Evolutionary conservation across 352 stramenopile genomes (phyloP), one percentile per base, ranked within the genome.

Genomic region (Pythium brachiatum): DNA sequence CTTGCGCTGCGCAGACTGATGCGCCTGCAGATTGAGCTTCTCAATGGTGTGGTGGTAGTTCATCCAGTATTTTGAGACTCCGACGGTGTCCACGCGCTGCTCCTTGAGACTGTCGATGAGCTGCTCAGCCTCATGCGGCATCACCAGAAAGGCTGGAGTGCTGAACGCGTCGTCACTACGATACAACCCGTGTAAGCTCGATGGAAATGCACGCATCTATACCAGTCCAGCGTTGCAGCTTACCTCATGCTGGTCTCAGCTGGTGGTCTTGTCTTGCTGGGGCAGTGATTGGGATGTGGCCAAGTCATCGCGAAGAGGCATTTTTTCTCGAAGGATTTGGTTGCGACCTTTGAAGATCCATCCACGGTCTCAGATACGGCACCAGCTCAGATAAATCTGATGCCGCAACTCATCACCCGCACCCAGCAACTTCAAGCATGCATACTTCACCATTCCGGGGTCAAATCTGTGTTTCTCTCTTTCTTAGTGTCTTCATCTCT

Each of bases 21-120:
- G 90, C 27, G 91, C 88, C 65, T 98, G 93, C 11, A 98, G 53
- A 57, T 98, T 98, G 47, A 98, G 70, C 66, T 97, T 97, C 66
- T 98, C 88, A 53, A 98, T 76, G 11, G 61, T 61, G 48, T 92
- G 70, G 66, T 98, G 91, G 62, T 98, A 80, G 29, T 83, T 55
- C 39, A 98, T 82, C 91, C 94, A 98, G 46, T 76, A 59, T 2
- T 66, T 68, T 7, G 68, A 71, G 21, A 53, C 32, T 3, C 90
- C 91, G 48, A 97, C 82, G 5, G 68, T 59, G 7, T 89, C 76
- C 2, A 92, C 46, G 0, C 70, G 65, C 62, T 95, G 79, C 34
- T 83, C 70, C 25, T 68, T 44, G 20, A 97, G 62, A 13, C 69
- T 63, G 61, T 97, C 85, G n/a, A 97, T 76, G 43, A 95, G 72